Conservation (phyloP, 2,329 filamentous ascomycete genomes). For the Pseudogymnoascus sp. region DNA sequence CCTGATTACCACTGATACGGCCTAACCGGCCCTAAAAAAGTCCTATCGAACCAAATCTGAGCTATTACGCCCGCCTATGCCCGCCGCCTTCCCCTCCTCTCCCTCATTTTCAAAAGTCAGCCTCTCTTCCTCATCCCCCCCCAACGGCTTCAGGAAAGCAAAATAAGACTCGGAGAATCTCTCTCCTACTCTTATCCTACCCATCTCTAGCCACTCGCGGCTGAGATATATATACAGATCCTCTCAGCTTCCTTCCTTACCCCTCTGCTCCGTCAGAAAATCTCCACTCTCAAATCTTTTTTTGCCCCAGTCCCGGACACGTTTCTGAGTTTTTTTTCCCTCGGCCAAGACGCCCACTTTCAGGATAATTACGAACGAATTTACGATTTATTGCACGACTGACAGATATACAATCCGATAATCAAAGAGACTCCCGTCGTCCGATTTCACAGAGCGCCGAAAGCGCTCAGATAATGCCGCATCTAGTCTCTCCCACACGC, state of each 20-base stretch:
- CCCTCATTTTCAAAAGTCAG: constrained; percentile 4
- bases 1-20: constrained; percentile 9
- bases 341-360: not conserved
- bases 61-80: not conserved
- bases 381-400: constrained; percentile 7
- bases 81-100: not conserved
- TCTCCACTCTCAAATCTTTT: constrained; percentile 9
- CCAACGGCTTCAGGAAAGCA: constrained; percentile 7
- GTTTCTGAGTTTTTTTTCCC: constrained; percentile 7
- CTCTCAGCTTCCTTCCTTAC: not conserved
- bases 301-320: not conserved
- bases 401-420: not conserved
- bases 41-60: not conserved
- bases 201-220: constrained; percentile 29
- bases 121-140: constrained; percentile 13
- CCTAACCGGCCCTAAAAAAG: constrained; percentile 9
- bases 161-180: constrained; percentile 4
- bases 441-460: constrained; percentile 1
- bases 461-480: constrained; percentile 38
- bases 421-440: not conserved
- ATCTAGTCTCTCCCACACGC: constrained; percentile 35
- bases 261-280: not conserved
- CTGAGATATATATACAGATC: constrained; percentile 21
- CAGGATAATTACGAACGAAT: constrained; percentile 8
- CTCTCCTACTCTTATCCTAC: constrained; percentile 11